Percentiles rank a stretch among this genome's conserved stretches.
phyloP scores from a whole-genome alignment of 176 grass and related monocot genomes.

The Neostapfia colusana region DNA sequence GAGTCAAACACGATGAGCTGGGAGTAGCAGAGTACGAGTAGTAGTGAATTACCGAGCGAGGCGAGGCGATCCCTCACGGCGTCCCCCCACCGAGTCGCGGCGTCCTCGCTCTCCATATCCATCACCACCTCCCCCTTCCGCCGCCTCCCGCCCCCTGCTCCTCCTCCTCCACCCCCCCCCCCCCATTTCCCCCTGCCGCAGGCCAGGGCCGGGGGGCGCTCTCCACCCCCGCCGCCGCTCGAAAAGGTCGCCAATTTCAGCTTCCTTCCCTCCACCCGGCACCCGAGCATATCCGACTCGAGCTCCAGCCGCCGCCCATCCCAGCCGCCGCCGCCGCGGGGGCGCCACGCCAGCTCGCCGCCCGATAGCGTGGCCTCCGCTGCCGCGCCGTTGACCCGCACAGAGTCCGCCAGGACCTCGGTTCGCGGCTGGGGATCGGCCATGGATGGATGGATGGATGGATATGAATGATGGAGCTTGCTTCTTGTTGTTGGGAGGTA shows the following conservation, averaged over 20 bases:
- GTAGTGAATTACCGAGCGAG: conserved; percentile 54
- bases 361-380: conserved; percentile 54
- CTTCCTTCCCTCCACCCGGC: conserved; percentile 43
- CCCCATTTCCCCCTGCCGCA: conserved; percentile 25
- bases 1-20: background rate
- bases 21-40: conserved; percentile 28
- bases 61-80: conserved; percentile 54
- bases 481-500: conserved; percentile 17
- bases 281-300: conserved; percentile 66
- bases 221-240: background rate
- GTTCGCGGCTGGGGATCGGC: conserved; percentile 19
- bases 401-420: conserved; percentile 19
- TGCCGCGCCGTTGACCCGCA: conserved; percentile 44
- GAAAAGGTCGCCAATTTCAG: conserved; percentile 54
- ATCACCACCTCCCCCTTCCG: conserved; percentile 54
- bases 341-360: conserved; percentile 65
- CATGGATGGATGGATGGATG: conserved; percentile 36
- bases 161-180: conserved; percentile 1
- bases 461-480: conserved; percentile 4
- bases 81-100: conserved; percentile 56
- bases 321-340: conserved; percentile 19
- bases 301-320: conserved; percentile 48
- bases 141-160: conserved; percentile 25
- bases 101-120: conserved; percentile 62
- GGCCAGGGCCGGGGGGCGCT: conserved; percentile 2